Base-by-base conservation (phyloP, 2,329 filamentous ascomycete genomes). In the Pseudogymnoascus sp. region DNA sequence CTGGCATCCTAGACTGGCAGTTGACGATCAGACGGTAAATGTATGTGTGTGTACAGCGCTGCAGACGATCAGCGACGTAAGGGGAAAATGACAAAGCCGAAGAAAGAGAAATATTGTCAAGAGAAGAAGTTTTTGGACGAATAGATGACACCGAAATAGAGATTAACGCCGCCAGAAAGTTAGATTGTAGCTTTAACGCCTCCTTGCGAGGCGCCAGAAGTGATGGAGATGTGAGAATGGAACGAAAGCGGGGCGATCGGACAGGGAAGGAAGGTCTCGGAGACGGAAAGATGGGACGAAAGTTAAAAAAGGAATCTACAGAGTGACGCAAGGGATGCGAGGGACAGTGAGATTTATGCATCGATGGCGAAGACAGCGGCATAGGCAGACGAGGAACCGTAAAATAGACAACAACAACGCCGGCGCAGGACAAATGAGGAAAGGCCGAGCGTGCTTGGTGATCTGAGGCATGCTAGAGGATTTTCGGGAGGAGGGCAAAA, bases 191-290 rank as follows among this genome's bases (percentile, higher is more conserved):
- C 26, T 34, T 16, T 57, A 57, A 57, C 26, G 26, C 11, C 47
- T 57, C 47, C 26, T 18, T 57, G 12, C 47, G 47, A 57, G 26
- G 47, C 26, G 11, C 47, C 47, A 2, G 47, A 31, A 31, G 47
- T 57, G 47, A 57, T 57, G 34, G 47, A 57, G 47, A 57, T 57
- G 47, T 57, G 47, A 57, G 47, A 57, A 57, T 57, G 47, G 47
- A 57, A 57, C 47, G 47, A 57, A 57, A 57, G 47, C n/a, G 47
- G 47, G 47, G 47, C 47, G 47, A 57, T 57, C 47, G 26, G 47
- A 57, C 26, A 57, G 5, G 47, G 47, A 34, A 34, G 47, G 47
- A 57, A 57, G 47, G 47, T 57, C 26, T 57, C 47, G 47, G 47
- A 57, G 47, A 18, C n/a, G 26, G 26, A 18, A 57, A 57, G 47